Base-by-base conservation (phyloP, 2,329 filamentous ascomycete genomes). In the Colletotrichum abscissum region DNA sequence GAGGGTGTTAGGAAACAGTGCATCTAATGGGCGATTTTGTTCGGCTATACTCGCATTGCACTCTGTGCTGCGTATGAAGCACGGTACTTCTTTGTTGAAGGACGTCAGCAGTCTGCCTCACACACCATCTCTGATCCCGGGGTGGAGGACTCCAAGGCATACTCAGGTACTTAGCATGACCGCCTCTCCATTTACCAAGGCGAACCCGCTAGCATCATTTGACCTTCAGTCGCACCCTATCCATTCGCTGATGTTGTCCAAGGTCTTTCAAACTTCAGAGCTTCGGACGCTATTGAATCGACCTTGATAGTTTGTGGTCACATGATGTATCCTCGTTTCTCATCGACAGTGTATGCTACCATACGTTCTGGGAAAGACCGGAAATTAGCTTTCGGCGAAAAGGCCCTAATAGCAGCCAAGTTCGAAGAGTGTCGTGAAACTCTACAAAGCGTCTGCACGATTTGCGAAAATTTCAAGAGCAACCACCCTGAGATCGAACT, bases 361-460 rank as follows among this genome's bases (percentile, higher is more conserved):
- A 28, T 63, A n/a, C 52, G 42, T 5, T 26, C 42, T 28, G 26
- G 58, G 16, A 63, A 56, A 33, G 35, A 38, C n/a, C 57, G 35
- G 11, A 24, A n/a, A 7, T 5, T 14, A 12, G 8, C 24, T 8
- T 16, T 35, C 11, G 64, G 64, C n/a, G 58, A 67, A 42, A 35
- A 11, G 8, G n/a, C 46, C 2, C 14, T 69, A 0, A 55, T 69
- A 28, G 67, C 59, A n/a, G 67, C 59, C 33, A 63, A 42, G 11
- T 69, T 69, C 8, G 67, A 64, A 49, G 67, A 64, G 3, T 69
- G 67, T 46, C 24, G 59, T n/a, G 38, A 64, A 26, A 24, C 22
- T 16, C 28, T 69, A 19, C 49, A 56, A 8, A 49, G 35, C 1
- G 19, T 69, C 2, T 22, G 8, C 14, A 24, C n/a, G 11, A 33